phyloP scores from a whole-genome alignment of 1,284 basidiomycete genomes.

The Schizophyllum amplum region DNA sequence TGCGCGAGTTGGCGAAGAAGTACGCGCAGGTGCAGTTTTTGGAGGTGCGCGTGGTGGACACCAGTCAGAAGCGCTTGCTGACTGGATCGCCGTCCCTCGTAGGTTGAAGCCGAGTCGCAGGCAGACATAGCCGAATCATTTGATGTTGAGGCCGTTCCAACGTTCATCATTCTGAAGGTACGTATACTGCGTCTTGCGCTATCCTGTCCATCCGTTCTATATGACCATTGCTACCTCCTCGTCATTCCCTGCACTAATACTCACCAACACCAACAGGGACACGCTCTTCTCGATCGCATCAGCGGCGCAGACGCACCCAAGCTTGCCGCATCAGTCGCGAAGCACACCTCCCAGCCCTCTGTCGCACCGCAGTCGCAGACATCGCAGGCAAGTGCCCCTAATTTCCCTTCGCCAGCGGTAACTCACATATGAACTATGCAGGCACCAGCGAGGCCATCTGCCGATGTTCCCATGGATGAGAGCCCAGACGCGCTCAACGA shows the following conservation, averaged over 20 bases:
- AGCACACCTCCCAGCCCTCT: constrained; percentile 35
- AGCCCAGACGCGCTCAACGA: constrained; percentile 56
- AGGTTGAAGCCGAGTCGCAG: constrained; percentile 90
- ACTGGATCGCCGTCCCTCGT: neutral
- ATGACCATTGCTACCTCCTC: no score
- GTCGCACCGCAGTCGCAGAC: constrained; percentile 35
- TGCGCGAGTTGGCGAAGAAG: constrained; percentile 63
- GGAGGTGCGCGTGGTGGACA: constrained; percentile 35
- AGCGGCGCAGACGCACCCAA: constrained; percentile 74
- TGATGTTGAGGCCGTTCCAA: constrained; percentile 86
- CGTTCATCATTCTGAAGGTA: constrained; percentile 79
- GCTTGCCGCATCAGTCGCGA: constrained; percentile 59
- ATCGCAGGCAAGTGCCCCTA: constrained; percentile 23
- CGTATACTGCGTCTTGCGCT: constrained; percentile 16
- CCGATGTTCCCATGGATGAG: constrained; percentile 36
- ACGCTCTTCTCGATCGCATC: constrained; percentile 78
- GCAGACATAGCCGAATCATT: constrained; percentile 92
- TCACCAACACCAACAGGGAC: constrained; percentile 52
- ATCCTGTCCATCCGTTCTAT: neutral
- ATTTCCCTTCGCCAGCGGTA: no score
- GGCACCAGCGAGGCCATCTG: constrained; percentile 18
- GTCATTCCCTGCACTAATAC: neutral
- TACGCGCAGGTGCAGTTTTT: constrained; percentile 67
- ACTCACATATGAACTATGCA: neutral
- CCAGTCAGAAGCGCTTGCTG: neutral